Evolutionary conservation across 306 rosid genomes (phyloP).

Genomic region (Glycine latifolia): DNA sequence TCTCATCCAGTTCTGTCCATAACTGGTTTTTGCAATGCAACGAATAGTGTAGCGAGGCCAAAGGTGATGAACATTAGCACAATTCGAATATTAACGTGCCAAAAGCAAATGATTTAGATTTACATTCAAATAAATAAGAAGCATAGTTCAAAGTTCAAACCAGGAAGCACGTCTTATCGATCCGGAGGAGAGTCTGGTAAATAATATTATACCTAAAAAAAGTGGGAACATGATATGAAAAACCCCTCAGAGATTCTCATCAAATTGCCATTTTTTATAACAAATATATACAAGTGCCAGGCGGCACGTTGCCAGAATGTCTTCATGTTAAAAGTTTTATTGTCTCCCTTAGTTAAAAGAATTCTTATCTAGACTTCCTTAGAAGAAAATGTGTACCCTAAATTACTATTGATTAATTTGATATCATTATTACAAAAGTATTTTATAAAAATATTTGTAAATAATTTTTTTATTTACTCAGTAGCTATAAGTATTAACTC

Average conservation of each 20-base stretch:
- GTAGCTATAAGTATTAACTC: too few species aligned
- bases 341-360: slow-evolving; percentile 22
- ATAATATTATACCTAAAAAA: not conserved
- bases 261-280: slow-evolving; percentile 15
- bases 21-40: too few species aligned
- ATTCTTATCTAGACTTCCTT: not conserved
- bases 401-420: not conserved
- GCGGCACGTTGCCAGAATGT: slow-evolving; percentile 34
- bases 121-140: not conserved
- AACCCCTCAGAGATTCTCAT: not conserved
- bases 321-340: slow-evolving; percentile 24
- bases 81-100: not conserved
- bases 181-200: not conserved
- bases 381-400: not conserved
- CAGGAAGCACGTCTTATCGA: slow-evolving; percentile 10
- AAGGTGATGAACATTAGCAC: too few species aligned
- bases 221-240: slow-evolving; percentile 31
- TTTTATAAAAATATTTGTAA: too few species aligned
- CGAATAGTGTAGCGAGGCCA: not conserved
- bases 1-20: too few species aligned
- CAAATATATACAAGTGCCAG: not conserved
- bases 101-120: not conserved
- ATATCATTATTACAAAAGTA: too few species aligned
- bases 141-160: not conserved
- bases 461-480: too few species aligned